Evolutionary conservation across 208 protist species (phyloP).

Genomic region (Crithidia mellificae): DNA sequence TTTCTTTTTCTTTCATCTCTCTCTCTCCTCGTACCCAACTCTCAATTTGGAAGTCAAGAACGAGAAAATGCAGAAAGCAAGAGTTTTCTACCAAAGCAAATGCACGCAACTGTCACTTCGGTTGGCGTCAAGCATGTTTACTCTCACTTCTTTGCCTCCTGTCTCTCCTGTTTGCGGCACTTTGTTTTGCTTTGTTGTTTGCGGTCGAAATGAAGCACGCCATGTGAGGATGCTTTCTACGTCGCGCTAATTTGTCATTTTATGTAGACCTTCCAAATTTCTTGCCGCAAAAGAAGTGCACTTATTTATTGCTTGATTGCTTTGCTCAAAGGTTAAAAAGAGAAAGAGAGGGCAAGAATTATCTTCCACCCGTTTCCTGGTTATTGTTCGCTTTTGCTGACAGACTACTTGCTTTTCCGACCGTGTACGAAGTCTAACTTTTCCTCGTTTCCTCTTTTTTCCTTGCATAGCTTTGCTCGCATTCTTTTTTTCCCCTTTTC

Average conservation of each 20-base stretch:
- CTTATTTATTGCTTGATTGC: too few species aligned
- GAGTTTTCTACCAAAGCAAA: too few species aligned
- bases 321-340: neutral
- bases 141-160: too few species aligned
- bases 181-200: conserved; percentile 3
- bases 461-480: neutral
- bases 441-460: too few species aligned
- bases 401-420: neutral
- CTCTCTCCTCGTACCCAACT: too few species aligned
- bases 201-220: neutral
- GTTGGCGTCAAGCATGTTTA: too few species aligned
- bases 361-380: neutral
- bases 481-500: neutral
- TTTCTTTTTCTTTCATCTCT: too few species aligned
- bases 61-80: too few species aligned
- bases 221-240: neutral
- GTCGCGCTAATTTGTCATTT: neutral
- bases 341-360: neutral
- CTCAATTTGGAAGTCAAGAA: too few species aligned
- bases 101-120: too few species aligned
- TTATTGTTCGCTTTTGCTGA: neutral
- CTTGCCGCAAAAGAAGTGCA: neutral
- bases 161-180: neutral
- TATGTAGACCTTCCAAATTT: neutral
- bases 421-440: neutral